Evolutionary conservation across 129 eudicot genomes (phyloP), one percentile per base, ranked within the genome.

Genomic region (Chrysanthemum lavandulifolium): DNA sequence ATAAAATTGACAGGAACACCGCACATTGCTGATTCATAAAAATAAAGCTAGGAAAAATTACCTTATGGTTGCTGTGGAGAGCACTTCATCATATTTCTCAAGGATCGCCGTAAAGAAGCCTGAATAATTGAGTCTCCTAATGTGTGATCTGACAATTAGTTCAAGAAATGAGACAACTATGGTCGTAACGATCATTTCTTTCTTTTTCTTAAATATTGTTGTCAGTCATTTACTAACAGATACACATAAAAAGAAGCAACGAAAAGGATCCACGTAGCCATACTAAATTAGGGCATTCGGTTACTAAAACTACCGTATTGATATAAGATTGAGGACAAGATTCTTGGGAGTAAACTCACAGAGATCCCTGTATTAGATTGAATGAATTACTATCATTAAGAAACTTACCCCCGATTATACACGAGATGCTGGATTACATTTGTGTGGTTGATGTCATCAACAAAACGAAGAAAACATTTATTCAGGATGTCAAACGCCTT

Each of bases 11-110:
- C 33, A 6, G 55, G 6, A 4, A 21, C 6, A 19, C 27, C 4
- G 5, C 64, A 23, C 13, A 5, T 59, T 10, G 11, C 8, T 21
- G 4, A 9, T 9, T 59, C 21, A 45, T 40, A 23, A 43, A 72
- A 14, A 45, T 2, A 52, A 18, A 36, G n/a, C 64, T 7, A 40
- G 3, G 11, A 18, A 14, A 49, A 51, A 29, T n/a, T 65, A 92
- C 98, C 98, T 84, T 84, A 87, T 78, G 18, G 96, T 77, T 73
- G 98, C 95, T 18, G 88, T 90, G 0, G 95, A 64, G 12, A 87
- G 71, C 33, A 87, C 16, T 64, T 89, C 92, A 70, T 86, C 95
- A n/a, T 82, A 91, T 67, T 79, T 89, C 85, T 93, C 97, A 47
- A 93, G 69, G 67, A 89, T 64, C 61, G 82, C 74, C 71, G 96